These are phyloP conservation scores for Umbellularia californica DNA, from an alignment of 164 flowering plant genomes.

Conservation along the genomic window DNA sequence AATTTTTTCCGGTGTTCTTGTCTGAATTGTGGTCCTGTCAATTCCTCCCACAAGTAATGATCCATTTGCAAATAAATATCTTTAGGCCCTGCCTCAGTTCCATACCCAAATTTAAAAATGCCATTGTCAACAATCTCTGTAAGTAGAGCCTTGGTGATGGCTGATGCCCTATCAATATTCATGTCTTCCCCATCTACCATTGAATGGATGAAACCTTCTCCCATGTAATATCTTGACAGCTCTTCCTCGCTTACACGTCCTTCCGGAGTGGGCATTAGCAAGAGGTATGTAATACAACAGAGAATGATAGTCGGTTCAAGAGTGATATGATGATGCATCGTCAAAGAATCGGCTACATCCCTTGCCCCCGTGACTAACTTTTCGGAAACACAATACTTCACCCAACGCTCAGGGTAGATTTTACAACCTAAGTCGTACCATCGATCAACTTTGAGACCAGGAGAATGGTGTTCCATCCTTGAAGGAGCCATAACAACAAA, in stretches of 20 bases:
- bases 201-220: background rate
- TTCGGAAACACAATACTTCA: background rate
- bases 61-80: no score
- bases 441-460: background rate
- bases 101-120: no score
- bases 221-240: background rate
- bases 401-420: no score
- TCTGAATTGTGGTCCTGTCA: no score
- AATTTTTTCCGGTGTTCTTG: no score
- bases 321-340: background rate
- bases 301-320: background rate
- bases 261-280: background rate
- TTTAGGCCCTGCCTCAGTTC: no score
- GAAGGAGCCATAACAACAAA: background rate
- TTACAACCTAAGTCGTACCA: no score
- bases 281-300: background rate
- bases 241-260: background rate
- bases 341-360: background rate
- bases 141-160: background rate
- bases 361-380: background rate
- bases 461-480: background rate
- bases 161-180: background rate
- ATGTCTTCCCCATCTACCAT: background rate
- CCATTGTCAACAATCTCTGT: background rate
- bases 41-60: no score